Evolutionary conservation across 1,139 yeast genomes (phyloP), one percentile per base, ranked within the genome.

Genomic region (Zygosaccharomyces pseudobailii): DNA sequence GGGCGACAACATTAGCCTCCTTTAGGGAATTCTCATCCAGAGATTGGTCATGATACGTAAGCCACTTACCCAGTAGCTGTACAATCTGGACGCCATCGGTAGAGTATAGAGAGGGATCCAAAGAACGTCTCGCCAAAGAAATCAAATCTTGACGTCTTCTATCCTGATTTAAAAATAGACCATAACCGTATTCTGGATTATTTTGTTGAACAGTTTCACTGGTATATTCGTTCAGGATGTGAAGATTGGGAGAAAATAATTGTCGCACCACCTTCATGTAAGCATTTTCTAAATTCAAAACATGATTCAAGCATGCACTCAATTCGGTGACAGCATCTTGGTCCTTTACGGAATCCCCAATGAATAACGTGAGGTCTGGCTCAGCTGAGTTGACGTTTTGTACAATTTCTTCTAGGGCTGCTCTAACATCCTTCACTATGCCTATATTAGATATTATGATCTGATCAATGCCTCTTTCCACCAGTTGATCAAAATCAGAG

Each of bases 151-250:
- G 61, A 47, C 78, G 75, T 53, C 76, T 72, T 58, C 82, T 80
- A 58, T 80, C 75, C 36, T 71, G 71, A 40, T 76, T 78, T 57
- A 89, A 69, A 61, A 74, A 88, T 32, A 80, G 72, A 67, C 98
- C 98, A 56, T 78, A 87, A 2, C 97, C 96, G 63, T 72, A 89
- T 67, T 89, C 97, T 8, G 97, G 97, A 53, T 74, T 76, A 17
- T 81, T 71, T 19, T 67, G 64, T 31, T 71, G 72, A 36, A 72
- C 67, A 32, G 69, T 65, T 37, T 73, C 70, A 45, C 70, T 66
- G 23, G 78, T 78, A 46, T 73, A 70, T 47, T 74, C 73, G 66
- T 87, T 86, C 63, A 86, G 74, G 38, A 89, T 68, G 45, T 76
- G 72, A 55, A 87, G 71, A 45, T 75, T 72, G 19, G 70, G 62